Base-by-base conservation (phyloP, 2,329 filamentous ascomycete species). In the Triangularia setosa region DNA sequence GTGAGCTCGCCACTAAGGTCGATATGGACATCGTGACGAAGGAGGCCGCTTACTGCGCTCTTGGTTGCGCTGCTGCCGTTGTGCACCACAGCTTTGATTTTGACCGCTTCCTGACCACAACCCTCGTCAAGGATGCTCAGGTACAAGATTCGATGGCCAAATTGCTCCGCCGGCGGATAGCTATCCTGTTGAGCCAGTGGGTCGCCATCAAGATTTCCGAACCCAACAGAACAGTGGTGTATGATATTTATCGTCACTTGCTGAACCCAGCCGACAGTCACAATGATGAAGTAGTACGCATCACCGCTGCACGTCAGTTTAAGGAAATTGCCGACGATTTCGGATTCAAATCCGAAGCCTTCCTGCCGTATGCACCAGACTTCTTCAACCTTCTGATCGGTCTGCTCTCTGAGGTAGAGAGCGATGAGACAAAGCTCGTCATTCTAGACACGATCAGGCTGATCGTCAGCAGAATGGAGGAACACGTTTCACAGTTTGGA, bases 31-130 rank as follows among this genome's bases (percentile, higher is more conserved):
- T 98, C 12, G 83, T 95, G 16, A 87, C 91, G 65, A 98, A 97
- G 74, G 95, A 99, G 74, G 94, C 94, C 0, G 88, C 98, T 0
- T 99, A 99, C 73, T 96, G 92, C 4, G 93, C 94, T 11, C 89
- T 99, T 79, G 93, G 94, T 2, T 83, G 97, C 59, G 87, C 95
- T 0, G 91, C 93, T 1, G 84, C 91, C 1, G 88, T 93, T 44
- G 80, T 98, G 16, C 83, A 89, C 65, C 80, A 88, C 56, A 81
- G 86, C 11, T 86, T 97, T 68, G 90, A 98, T 75, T 98, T 98
- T 77, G 90, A 96, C 73, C 75, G 82, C 1, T 90, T 98, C 72
- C 78, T 99, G 48, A 82, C 85, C 16, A 87, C 87, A 4, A 93
- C 90, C 0, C 80, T 99, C 30, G 87, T 91, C 4, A 82, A 84